Percentiles rank a stretch among this genome's conserved stretches.
phyloP scores from a whole-genome alignment of 2,329 filamentous ascomycete species.

The Amauroascus verrucosus region DNA sequence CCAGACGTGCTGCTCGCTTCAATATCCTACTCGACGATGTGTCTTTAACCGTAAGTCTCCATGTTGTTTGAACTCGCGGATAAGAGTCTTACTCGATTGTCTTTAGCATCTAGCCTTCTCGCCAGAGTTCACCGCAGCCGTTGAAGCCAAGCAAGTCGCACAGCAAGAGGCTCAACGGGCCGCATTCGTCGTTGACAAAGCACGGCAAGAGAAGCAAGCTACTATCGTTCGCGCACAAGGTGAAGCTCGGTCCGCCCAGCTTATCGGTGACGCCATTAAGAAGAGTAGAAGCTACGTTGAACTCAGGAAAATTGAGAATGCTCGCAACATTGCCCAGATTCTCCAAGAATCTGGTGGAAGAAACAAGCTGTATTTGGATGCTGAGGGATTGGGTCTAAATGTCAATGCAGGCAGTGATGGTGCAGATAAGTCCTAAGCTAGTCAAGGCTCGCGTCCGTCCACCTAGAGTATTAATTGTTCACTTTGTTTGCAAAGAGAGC shows the following conservation, averaged over 20 bases:
- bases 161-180: slow-evolving; percentile 93
- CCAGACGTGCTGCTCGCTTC: slow-evolving; percentile 82
- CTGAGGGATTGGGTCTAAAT: slow-evolving; percentile 83
- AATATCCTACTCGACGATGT: slow-evolving; percentile 98
- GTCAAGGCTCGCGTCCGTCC: neutral
- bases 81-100: slow-evolving; percentile 5
- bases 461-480: neutral
- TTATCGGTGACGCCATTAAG: slow-evolving; percentile 99
- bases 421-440: slow-evolving; percentile 17
- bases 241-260: slow-evolving; percentile 94
- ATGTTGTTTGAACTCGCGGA: neutral
- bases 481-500: neutral
- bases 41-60: slow-evolving; percentile 66
- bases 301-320: slow-evolving; percentile 96
- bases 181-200: slow-evolving; percentile 97
- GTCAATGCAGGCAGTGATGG: slow-evolving; percentile 43
- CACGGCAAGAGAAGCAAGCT: slow-evolving; percentile 97
- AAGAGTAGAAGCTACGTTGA: slow-evolving; percentile 96
- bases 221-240: slow-evolving; percentile 97
- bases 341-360: slow-evolving; percentile 74
- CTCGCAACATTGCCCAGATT: slow-evolving; percentile 74
- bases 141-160: slow-evolving; percentile 60
- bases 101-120: slow-evolving; percentile 56
- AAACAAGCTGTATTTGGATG: slow-evolving; percentile 91
- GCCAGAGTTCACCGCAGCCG: slow-evolving; percentile 58